Conservation (phyloP, 2,329 filamentous ascomycete species). For the Penicillium sp. region DNA sequence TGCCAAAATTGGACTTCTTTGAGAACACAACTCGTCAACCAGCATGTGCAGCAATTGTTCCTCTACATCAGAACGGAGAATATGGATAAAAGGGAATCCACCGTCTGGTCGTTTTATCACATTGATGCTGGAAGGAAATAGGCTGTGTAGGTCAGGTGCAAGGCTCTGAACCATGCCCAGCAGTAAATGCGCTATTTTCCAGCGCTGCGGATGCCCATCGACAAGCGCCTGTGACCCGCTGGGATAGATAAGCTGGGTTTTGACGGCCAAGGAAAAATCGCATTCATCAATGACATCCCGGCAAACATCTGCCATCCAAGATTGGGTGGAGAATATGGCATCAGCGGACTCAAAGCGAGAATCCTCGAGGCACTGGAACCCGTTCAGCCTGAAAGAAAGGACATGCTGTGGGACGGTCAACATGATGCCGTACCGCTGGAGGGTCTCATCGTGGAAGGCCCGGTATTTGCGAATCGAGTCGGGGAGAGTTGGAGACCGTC, state of each 20-base stretch:
- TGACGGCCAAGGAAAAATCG: conserved; percentile 64
- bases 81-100: conserved; percentile 25
- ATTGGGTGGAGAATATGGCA: not conserved
- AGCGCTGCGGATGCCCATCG: conserved; percentile 41
- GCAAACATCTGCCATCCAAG: conserved; percentile 28
- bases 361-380: not conserved
- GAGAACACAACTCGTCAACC: too few species aligned
- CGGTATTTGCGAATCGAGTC: not conserved
- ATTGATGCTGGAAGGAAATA: conserved; percentile 17
- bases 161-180: not conserved
- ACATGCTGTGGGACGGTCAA: conserved; percentile 8
- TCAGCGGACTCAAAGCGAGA: not conserved
- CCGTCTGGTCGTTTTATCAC: conserved; percentile 14
- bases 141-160: conserved; percentile 6
- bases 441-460: not conserved
- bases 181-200: conserved; percentile 4
- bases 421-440: conserved; percentile 4
- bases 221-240: conserved; percentile 57
- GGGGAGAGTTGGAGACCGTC: not conserved
- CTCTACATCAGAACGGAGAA: not conserved
- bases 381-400: conserved; percentile 6
- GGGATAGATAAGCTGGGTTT: conserved; percentile 67
- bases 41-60: too few species aligned
- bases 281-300: conserved; percentile 68
- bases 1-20: too few species aligned